Evolutionary conservation across 2,329 filamentous ascomycete genomes (phyloP), one percentile per base, ranked within the genome.

Genomic region (Botrytis galanthina): DNA sequence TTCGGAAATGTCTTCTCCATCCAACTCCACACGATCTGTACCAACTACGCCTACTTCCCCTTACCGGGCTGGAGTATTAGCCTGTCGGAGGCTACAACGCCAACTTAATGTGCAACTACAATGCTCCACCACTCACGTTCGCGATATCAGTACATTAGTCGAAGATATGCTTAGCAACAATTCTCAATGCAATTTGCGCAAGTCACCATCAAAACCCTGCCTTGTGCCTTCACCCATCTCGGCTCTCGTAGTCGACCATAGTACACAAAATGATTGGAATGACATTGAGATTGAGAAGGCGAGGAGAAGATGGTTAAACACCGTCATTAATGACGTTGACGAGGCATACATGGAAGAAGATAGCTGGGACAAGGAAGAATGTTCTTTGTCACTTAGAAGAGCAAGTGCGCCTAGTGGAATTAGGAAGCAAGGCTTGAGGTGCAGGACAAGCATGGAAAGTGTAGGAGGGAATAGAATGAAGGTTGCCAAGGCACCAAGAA

Each of bases 21-120:
- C 32, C 18, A 46, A 51, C 16, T 16, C 71, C 44, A 73, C 71
- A 44, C 66, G 44, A 46, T 73, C 71, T 16, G 54, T 73, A 22
- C 66, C 71, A 14, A 70, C 44, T 26, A 70, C 66, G 39, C 71
- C 71, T 20, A 48, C 48, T 16, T 46, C 70, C 32, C 71, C 71
- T 16, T 44, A 57, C 14, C 39, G 62, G 3, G 54, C n/a, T 3
- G 66, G 61, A 6, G 32, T 71, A 5, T 39, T 62, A 60, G 61
- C 73, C n/a, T 74, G 72, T 46, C 72, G 75, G 12, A 66, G 75
- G 39, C 62, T 73, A 18, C 75, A 75, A 61, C 72, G 75, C 26
- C 75, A 76, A 44, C 22, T 76, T 22, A 75, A 76, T 39, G 63
- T 73, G 6, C 74, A 76, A 46, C 72, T 76, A 8, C 75, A 75